phyloP scores from a whole-genome alignment of 2,329 filamentous ascomycete species.

The Epichloe sp. region DNA sequence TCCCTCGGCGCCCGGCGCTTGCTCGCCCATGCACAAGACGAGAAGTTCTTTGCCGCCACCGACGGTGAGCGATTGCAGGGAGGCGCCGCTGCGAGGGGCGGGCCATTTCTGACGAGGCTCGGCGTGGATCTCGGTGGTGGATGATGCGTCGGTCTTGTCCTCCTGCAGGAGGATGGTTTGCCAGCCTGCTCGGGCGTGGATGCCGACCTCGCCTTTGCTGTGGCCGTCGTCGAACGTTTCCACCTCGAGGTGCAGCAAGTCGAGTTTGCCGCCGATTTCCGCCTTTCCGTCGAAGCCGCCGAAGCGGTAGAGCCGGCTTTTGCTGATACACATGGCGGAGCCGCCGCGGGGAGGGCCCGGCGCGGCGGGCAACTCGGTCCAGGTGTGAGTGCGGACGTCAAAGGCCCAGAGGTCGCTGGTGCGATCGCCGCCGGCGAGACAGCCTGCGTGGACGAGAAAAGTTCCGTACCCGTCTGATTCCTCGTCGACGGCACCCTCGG shows the following conservation, averaged over 20 bases:
- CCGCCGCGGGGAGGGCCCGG: constrained; percentile 55
- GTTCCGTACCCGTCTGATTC: constrained; percentile 51
- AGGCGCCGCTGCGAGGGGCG: constrained; percentile 37
- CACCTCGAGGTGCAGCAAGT: constrained; percentile 48
- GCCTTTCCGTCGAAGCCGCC: constrained; percentile 62
- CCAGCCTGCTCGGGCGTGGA: constrained; percentile 41
- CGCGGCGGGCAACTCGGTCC: constrained; percentile 55
- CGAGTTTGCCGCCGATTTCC: constrained; percentile 59
- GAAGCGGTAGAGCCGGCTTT: constrained; percentile 60
- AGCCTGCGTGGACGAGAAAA: constrained; percentile 67
- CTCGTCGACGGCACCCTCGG: constrained; percentile 44
- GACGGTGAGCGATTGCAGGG: constrained; percentile 41
- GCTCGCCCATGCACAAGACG: constrained; percentile 47
- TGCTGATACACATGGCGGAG: constrained; percentile 49
- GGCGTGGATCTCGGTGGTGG: constrained; percentile 21
- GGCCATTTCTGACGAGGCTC: constrained; percentile 32
- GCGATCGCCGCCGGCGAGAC: constrained; percentile 47
- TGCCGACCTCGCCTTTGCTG: constrained; percentile 33
- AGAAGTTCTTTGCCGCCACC: constrained; percentile 50
- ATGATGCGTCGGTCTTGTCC: constrained; percentile 18
- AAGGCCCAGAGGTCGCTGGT: constrained; percentile 67
- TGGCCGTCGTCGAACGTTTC: constrained; percentile 40
- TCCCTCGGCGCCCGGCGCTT: constrained; percentile 32
- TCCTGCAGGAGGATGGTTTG: constrained; percentile 34
- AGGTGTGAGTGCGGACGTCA: constrained; percentile 47